Conservation (phyloP, 176 grass and related monocot genomes). For the Poa annua region DNA sequence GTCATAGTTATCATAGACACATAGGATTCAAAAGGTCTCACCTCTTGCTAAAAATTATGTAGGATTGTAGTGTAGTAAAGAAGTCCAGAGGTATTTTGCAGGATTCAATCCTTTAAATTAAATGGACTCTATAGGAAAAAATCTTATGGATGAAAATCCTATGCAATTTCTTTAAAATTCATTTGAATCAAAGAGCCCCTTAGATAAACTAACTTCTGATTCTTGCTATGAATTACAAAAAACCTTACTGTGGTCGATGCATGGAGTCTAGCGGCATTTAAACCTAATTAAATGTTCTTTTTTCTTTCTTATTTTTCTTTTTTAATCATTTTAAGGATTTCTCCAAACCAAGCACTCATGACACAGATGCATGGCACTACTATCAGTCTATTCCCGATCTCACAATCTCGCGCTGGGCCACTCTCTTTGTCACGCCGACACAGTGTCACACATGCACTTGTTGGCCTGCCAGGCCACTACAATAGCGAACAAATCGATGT, state of each 20-base stretch:
- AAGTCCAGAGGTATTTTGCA: too few species aligned
- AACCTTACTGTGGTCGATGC: conserved; percentile 6
- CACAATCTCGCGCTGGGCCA: conserved; percentile 20
- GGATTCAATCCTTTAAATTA: too few species aligned
- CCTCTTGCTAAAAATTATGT: too few species aligned
- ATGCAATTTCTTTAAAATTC: too few species aligned
- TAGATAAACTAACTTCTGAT: conserved; percentile 3
- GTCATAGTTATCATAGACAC: too few species aligned
- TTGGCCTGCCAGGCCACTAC: background rate
- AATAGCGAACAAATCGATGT: background rate
- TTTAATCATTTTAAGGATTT: conserved; percentile 41
- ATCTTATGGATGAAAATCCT: too few species aligned
- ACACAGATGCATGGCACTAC: background rate
- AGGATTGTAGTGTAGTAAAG: too few species aligned
- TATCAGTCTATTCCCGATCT: background rate
- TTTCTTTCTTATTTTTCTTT: background rate
- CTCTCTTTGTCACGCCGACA: background rate
- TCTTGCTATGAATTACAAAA: conserved; percentile 2
- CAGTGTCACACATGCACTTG: conserved; percentile 2
- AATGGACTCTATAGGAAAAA: too few species aligned
- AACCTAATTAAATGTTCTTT: conserved; percentile 16
- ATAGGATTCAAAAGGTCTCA: too few species aligned
- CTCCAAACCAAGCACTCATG: conserved; percentile 34
- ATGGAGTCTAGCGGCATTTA: background rate
- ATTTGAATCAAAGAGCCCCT: too few species aligned